Base-by-base conservation (phyloP, 306 rosid genomes). In the Sechiopsis laciniata region DNA sequence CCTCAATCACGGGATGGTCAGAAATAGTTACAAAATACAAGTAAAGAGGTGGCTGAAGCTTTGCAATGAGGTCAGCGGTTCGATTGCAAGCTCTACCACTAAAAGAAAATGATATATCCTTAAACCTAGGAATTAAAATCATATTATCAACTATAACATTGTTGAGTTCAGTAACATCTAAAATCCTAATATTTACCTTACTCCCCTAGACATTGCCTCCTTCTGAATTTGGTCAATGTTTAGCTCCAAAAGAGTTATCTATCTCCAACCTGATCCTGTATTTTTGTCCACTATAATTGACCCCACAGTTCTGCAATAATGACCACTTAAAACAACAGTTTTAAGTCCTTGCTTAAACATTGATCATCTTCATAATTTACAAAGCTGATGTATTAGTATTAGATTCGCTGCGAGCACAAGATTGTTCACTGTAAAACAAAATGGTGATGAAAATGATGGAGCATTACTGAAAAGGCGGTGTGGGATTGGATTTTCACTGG, bases 211-310 rank as follows among this genome's bases (percentile, higher is more conserved):
- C 52, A 67, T 13, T 14, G 9, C 29, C 73, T 68, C 53, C 73
- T 32, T 32, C 37, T 21, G 40, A 48, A 7, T 45, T 48, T 22
- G 20, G 20, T 68, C 56, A 48, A 68, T 68, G 55, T 68, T 68
- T 51, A 42, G 37, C 40, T 48, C 32, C 73, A 45, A 19, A 21
- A 45, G 35, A 45, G 29, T 65, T 42, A 40, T 66, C 54, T 42
- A 40, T 66, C 54, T 65, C 48, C 71, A 46, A 45, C 55, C 37
- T 42, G 72, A 68, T 68, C 57, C 73, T 40, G 8, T 66, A 45
- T 11, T 66, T 42, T 66, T 19, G 53, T 42, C 29, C 54, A 66
- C 11, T 40, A 11, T 66, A 19, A 63, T 63, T 9, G 51, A n/a
- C 70, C 52, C 15, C 37, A n/a, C 48, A 63, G 70, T 68, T 68